Conservation (phyloP, 768 basidiomycete species). For the Suillus alpinus region DNA sequence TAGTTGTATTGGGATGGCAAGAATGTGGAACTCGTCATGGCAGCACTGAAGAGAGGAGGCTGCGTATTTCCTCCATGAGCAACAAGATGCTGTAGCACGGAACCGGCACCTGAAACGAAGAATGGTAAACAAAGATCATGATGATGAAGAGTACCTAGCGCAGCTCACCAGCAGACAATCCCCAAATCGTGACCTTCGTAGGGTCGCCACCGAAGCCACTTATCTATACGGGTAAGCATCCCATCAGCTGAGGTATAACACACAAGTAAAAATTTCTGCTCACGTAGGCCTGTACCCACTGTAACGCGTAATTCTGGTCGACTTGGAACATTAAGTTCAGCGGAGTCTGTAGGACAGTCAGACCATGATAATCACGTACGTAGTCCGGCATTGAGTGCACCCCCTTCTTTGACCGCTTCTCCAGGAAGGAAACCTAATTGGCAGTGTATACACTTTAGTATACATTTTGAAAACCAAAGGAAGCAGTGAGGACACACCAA, state of each 20-base stretch:
- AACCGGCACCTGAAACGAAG: constrained; percentile 38
- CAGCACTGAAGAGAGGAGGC: constrained; percentile 42
- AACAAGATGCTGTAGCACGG: constrained; percentile 47
- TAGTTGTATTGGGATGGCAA: constrained; percentile 45
- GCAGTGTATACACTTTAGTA: background rate
- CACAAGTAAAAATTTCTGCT: background rate
- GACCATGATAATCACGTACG: constrained; percentile 28
- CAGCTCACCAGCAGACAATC: constrained; percentile 22
- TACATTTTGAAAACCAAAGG: background rate
- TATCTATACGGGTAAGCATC: constrained; percentile 18
- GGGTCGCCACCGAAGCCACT: constrained; percentile 32
- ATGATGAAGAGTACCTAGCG: background rate
- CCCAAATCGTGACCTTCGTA: constrained; percentile 32
- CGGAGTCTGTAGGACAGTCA: background rate
- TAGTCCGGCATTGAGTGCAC: constrained; percentile 46
- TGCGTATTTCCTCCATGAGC: constrained; percentile 43
- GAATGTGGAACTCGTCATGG: constrained; percentile 44
- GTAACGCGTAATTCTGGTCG: constrained; percentile 33
- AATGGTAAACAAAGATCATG: background rate
- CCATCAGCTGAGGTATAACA: background rate
- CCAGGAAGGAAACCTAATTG: constrained; percentile 43
- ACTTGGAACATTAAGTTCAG: constrained; percentile 16
- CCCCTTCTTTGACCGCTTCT: constrained; percentile 36
- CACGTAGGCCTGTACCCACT: constrained; percentile 35
- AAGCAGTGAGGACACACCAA: constrained; percentile 13